Percentiles rank a stretch among this genome's conserved stretches.
phyloP scores from a whole-genome alignment of 2,329 filamentous ascomycete species.

The Domatiomyces catenatus region DNA sequence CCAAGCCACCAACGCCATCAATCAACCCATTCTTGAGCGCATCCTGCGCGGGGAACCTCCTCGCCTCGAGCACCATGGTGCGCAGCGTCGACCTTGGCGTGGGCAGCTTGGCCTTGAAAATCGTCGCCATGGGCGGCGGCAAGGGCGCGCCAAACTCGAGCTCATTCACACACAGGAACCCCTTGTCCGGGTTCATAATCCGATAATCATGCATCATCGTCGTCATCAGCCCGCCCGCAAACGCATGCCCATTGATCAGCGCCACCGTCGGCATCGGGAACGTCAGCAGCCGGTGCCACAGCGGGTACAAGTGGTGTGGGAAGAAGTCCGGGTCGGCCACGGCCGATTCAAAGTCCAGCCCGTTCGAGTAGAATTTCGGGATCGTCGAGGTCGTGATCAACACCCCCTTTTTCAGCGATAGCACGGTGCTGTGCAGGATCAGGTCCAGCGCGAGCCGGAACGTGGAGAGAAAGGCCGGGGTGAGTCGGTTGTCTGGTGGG shows the following conservation, averaged over 20 bases:
- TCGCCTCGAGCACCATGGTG: constrained; percentile 56
- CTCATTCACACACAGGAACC: constrained; percentile 70
- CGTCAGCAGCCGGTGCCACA: constrained; percentile 51
- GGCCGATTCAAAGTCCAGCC: constrained; percentile 61
- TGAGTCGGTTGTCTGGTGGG: constrained; percentile 62
- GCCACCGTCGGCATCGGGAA: constrained; percentile 73
- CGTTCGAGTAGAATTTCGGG: constrained; percentile 63
- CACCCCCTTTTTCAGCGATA: constrained; percentile 47
- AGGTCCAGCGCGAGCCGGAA: constrained; percentile 59
- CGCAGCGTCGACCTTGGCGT: constrained; percentile 36
- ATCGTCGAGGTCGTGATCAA: constrained; percentile 63
- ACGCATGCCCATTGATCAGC: constrained; percentile 66
- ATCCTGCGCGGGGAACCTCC: constrained; percentile 47
- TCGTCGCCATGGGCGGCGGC: constrained; percentile 54
- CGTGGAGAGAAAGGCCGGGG: constrained; percentile 50
- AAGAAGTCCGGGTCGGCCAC: constrained; percentile 46
- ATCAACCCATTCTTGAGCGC: constrained; percentile 53
- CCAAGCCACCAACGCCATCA: constrained; percentile 50
- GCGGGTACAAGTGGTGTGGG: constrained; percentile 42
- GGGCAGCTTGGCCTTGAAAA: constrained; percentile 57
- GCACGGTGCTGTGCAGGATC: constrained; percentile 41
- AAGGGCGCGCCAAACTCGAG: constrained; percentile 65
- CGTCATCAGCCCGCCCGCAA: constrained; percentile 68
- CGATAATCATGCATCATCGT: constrained; percentile 75
- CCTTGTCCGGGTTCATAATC: constrained; percentile 52